These are phyloP conservation scores for Suhomyces xylopsoci DNA, from an alignment of 805 yeast genomes.

Conservation along the genomic window DNA sequence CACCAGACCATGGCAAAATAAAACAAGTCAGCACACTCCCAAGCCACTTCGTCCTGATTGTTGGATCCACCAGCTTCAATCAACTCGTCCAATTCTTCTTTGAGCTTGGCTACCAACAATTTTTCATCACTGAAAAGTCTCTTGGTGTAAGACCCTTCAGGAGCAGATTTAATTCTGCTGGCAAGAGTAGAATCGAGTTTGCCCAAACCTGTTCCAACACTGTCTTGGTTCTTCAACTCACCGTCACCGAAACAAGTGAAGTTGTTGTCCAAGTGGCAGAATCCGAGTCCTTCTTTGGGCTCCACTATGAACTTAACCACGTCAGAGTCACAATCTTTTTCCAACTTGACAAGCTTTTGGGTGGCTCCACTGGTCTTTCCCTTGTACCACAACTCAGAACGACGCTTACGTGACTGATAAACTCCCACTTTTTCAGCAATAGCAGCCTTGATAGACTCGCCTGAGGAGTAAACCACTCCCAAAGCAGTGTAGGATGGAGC, in stretches of 20 bases:
- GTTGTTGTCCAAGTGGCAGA: conserved; percentile 81
- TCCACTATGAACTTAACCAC: conserved; percentile 83
- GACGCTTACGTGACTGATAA: conserved; percentile 79
- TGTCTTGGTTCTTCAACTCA: conserved; percentile 32
- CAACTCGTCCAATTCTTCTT: conserved; percentile 95
- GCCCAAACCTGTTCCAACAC: conserved; percentile 61
- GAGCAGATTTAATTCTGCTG: conserved; percentile 65
- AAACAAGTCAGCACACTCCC: conserved; percentile 94
- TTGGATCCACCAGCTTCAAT: conserved; percentile 59
- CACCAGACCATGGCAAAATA: conserved; percentile 56
- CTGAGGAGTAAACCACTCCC: conserved; percentile 89
- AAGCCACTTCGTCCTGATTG: conserved; percentile 56
- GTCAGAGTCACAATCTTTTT: conserved; percentile 89
- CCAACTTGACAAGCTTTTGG: conserved; percentile 65
- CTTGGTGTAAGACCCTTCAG: conserved; percentile 92
- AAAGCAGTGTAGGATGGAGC: conserved; percentile 52
- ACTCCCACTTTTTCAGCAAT: conserved; percentile 82
- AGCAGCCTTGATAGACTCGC: conserved; percentile 77
- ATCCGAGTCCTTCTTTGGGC: conserved; percentile 77
- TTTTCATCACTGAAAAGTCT: conserved; percentile 77
- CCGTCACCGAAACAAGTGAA: conserved; percentile 66
- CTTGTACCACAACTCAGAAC: conserved; percentile 89
- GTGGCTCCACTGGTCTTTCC: conserved; percentile 97
- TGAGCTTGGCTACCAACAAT: conserved; percentile 79
- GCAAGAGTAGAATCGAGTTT: conserved; percentile 65